Base-by-base conservation (phyloP, 805 yeast genomes). In the Yarrowia sp. region DNA sequence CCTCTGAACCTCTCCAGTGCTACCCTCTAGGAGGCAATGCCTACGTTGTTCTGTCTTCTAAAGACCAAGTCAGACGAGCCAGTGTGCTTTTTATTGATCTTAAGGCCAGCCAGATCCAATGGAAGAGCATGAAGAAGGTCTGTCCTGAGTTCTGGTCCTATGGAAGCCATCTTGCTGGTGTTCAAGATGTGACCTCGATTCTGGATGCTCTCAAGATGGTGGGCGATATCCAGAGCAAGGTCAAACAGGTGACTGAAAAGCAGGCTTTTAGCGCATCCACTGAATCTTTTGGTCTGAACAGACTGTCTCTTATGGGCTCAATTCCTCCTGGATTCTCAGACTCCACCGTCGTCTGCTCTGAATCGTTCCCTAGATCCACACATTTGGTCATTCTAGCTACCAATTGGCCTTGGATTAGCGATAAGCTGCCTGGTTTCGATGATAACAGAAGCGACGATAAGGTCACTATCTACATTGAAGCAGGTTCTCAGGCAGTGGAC, bases 381-480 rank as follows among this genome's bases (percentile, higher is more conserved):
- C 65, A 59, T 8, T 32, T 43, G 42, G 52, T 59, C 14, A 35
- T 59, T 16, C 52, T 59, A 1, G 65, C 65, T 11, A 43, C 52
- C 16, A 59, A 59, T 14, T 59, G 65, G 65, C 65, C 65, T 10
- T 59, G 65, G 65, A 45, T 59, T 32, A 43, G 65, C 22, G 65
- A 59, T 19, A 59, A 59, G 16, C 36, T 59, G n/a, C 50, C 52
- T 5, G 52, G 64, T 1, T 56, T 45, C 8, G 32, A 59, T 15
- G 43, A 43, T 10, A 59, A 43, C 52, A 14, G 52, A 45, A 35
- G 46, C 14, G 52, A 42, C 52, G 42, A 43, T 1, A 43, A 59
- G 64, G 49, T 56, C n/a, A 56, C 38, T 7, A 45, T 59, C 26
- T 35, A 43, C 42, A 35, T 59, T 10, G 52, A 59, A 8, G 50